Conservation (phyloP, 108 stramenopile genomes). For the Pelagomonas calceolata region DNA sequence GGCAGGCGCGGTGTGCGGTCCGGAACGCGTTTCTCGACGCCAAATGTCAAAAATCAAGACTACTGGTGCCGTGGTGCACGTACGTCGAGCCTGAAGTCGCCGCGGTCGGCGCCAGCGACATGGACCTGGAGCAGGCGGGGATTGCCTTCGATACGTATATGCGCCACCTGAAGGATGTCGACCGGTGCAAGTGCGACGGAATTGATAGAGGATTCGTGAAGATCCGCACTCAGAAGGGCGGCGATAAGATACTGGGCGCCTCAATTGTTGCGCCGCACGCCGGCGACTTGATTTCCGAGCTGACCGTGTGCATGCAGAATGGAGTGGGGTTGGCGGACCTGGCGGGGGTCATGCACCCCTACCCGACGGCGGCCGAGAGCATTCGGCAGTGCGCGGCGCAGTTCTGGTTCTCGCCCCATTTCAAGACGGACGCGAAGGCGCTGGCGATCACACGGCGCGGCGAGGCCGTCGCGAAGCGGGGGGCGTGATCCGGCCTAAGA, state of each 20-base stretch:
- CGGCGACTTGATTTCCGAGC: slow-evolving; percentile 73
- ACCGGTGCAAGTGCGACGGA: slow-evolving; percentile 68
- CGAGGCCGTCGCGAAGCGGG: no score
- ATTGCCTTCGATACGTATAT: slow-evolving; percentile 53
- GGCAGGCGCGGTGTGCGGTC: slow-evolving; percentile 66
- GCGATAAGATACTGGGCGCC: slow-evolving; percentile 64
- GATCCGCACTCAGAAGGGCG: slow-evolving; percentile 53
- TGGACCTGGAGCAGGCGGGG: slow-evolving; percentile 50
- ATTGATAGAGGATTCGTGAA: slow-evolving; percentile 65
- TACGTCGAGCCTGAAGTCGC: slow-evolving; percentile 79
- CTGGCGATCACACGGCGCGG: no score
- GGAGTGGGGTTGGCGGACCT: slow-evolving; percentile 45
- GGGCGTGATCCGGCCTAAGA: no score
- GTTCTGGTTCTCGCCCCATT: no score
- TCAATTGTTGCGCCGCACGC: slow-evolving; percentile 65
- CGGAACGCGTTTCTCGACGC: slow-evolving; percentile 74
- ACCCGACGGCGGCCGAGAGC: slow-evolving; percentile 64
- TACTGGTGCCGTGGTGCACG: slow-evolving; percentile 72
- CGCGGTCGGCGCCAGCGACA: slow-evolving; percentile 63
- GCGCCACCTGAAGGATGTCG: slow-evolving; percentile 59
- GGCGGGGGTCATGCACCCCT: slow-evolving; percentile 73
- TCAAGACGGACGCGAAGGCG: no score
- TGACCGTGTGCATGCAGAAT: slow-evolving; percentile 71
- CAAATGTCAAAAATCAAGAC: slow-evolving; percentile 47
- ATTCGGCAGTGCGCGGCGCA: slow-evolving; percentile 50